Evolutionary conservation across 2,329 filamentous ascomycete genomes (phyloP), one percentile per base, ranked within the genome.

Genomic region (Malbranchea zuffiana): DNA sequence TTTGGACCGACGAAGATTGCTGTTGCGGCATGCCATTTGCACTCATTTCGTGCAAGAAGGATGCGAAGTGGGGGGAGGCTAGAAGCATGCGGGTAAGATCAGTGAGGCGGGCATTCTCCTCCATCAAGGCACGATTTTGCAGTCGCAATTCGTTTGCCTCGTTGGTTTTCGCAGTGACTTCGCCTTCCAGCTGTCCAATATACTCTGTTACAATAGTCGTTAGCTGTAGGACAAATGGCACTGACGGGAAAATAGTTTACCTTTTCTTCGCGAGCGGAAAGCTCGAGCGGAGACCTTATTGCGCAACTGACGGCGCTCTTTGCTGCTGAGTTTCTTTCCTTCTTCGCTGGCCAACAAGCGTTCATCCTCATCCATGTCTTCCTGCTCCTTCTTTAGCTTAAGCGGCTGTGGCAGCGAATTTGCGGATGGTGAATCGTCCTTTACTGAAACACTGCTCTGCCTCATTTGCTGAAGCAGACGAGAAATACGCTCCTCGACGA

Each of bases 341-440:
- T 95, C 88, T 53, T 98, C 90, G 43, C 86, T 95, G n/a, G 85
- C 85, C 32, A 95, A 70, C 6, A 95, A 70, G 48, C 84, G 75
- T 69, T 96, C 90, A 51, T 96, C 90, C 60, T 95, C 88, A 50
- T 98, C 90, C 88, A 98, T 96, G 36, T 96, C 88, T 44, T 95
- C 87, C 52, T 96, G 87, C 29, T 95, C 86, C 71, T 96, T 96
- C 71, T 80, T 87, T 45, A 74, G 64, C 45, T 79, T 80, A 33
- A 80, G 69, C 49, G 85, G 73, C 55, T 84, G 80, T 39, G 76
- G 69, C n/a, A 78, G 59, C 8, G 70, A 20, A 52, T 49, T 31
- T 56, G 50, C 10, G 51, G 50, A 5, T 47, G 49, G 1, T 55
- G 53, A 21, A 56, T 72, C 67, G 32, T 74, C 67, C 17, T 66